Evolutionary conservation across 176 grass and related monocot genomes (phyloP).

Genomic region (Rhynchospora pubera): DNA sequence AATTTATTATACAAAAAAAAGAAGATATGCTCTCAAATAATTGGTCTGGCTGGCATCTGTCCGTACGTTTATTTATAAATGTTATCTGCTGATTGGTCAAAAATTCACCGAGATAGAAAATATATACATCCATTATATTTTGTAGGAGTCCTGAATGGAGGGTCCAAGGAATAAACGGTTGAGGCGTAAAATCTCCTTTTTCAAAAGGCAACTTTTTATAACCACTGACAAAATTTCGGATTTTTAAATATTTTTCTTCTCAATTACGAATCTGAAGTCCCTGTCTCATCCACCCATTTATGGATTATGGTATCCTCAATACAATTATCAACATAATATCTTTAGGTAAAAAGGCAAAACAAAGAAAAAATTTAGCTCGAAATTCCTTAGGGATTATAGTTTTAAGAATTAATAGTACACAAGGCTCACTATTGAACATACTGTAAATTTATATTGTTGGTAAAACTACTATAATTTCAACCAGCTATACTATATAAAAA

Average conservation of each 20-base stretch:
- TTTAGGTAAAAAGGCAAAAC: too few species aligned
- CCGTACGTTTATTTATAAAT: background rate
- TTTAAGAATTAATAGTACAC: background rate
- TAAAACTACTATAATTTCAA: background rate
- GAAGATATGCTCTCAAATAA: background rate
- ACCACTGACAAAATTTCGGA: slow-evolving; percentile 6
- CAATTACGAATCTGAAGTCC: slow-evolving; percentile 7
- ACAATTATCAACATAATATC: background rate
- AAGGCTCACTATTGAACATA: background rate
- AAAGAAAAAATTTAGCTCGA: too few species aligned
- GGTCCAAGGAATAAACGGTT: slow-evolving; percentile 22
- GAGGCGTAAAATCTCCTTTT: slow-evolving; percentile 19
- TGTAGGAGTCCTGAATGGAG: background rate
- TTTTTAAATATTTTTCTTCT: background rate
- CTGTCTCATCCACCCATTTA: background rate
- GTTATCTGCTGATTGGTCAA: background rate
- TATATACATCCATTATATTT: background rate
- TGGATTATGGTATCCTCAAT: background rate
- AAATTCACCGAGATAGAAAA: background rate
- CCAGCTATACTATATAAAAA: background rate
- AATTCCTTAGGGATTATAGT: too few species aligned
- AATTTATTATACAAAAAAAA: background rate
- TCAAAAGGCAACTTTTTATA: slow-evolving; percentile 15
- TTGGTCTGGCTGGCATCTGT: background rate
- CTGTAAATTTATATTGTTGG: background rate